Base-by-base conservation (phyloP, 768 basidiomycete genomes). In the Pleurotus tuber-regium region DNA sequence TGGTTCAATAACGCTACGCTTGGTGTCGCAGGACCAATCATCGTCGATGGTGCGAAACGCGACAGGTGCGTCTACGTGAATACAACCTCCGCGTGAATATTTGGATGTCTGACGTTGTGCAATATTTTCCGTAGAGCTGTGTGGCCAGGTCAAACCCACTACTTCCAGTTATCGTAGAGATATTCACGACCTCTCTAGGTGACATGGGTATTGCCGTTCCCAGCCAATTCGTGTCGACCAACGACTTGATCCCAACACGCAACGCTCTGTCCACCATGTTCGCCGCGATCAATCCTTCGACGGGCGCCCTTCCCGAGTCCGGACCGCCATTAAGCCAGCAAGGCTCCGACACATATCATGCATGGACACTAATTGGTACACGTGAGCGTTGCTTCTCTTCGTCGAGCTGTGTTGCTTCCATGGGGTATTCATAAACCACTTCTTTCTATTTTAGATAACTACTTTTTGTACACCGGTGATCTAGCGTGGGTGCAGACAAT, bases 171-270 rank as follows among this genome's bases (percentile, higher is more conserved):
- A 25, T 25, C n/a, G 9, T 16, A 2, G 25, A 4, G 9, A 14
- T 14, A 2, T 5, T 8, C 12, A 4, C 18, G n/a, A 33, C 9
- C 25, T 30, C 7, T 16, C 1, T 44, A 76, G 78, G 79, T 29
- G 82, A 83, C 58, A 82, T 82, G 81, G 82, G 82, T 10, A 79
- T 83, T 28, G 82, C 80, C 0, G 80, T 82, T 6, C 79, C 82
- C 0, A 74, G 80, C 1, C 76, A 79, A 58, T 83, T 84, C 54
- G 82, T 84, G 0, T 82, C 80, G 0, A 84, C 81, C 0, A 78
- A 78, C 55, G 82, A 83, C 54, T 71, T 84, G 3, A 52, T 80
- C 1, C 76, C 80, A 0, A 80, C 80, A 0, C 68, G 72, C 14
- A 83, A 82, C 54, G 80, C 82, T 0, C 69, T 84, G 3, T 71